Evolutionary conservation across 139 green algal genomes (phyloP).

Genomic region (Chlamydomonas eustigma): DNA sequence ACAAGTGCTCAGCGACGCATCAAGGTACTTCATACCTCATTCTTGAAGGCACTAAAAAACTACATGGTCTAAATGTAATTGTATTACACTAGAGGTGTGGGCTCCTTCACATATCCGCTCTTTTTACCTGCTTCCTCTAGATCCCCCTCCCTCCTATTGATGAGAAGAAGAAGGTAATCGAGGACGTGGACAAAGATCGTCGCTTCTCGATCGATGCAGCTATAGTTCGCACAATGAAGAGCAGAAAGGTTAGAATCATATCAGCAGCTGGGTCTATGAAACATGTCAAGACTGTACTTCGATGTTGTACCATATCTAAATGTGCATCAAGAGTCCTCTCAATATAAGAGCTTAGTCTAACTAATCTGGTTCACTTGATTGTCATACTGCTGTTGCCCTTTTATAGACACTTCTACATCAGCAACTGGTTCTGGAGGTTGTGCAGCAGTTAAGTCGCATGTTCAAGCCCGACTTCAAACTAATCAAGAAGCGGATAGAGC

Average conservation of each 20-base stretch:
- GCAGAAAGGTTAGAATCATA: slow-evolving; percentile 74
- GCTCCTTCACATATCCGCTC: no score
- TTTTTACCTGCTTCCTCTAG: slow-evolving; percentile 23
- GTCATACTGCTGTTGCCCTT: no score
- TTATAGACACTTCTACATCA: slow-evolving; percentile 77
- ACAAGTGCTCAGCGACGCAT: slow-evolving; percentile 86
- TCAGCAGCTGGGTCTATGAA: no score
- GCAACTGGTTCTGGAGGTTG: slow-evolving; percentile 92
- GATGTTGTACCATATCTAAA: no score
- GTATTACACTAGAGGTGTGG: no score
- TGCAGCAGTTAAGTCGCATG: slow-evolving; percentile 92
- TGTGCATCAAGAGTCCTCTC: no score
- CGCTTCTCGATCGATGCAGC: slow-evolving; percentile 83
- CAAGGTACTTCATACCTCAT: no score
- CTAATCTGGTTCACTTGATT: no score
- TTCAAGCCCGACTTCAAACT: slow-evolving; percentile 96
- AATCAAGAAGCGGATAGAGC: slow-evolving; percentile 97
- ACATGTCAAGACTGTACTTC: no score
- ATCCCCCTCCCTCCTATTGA: slow-evolving; percentile 79
- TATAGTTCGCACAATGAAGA: slow-evolving; percentile 90
- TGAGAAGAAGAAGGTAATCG: slow-evolving; percentile 89
- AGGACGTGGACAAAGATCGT: slow-evolving; percentile 93
- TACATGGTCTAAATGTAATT: no score
- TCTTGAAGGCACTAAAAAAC: no score
- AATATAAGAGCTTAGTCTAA: no score